Evolutionary conservation across 2,329 filamentous ascomycete species (phyloP).

Genomic region (Aspergillus sp.): DNA sequence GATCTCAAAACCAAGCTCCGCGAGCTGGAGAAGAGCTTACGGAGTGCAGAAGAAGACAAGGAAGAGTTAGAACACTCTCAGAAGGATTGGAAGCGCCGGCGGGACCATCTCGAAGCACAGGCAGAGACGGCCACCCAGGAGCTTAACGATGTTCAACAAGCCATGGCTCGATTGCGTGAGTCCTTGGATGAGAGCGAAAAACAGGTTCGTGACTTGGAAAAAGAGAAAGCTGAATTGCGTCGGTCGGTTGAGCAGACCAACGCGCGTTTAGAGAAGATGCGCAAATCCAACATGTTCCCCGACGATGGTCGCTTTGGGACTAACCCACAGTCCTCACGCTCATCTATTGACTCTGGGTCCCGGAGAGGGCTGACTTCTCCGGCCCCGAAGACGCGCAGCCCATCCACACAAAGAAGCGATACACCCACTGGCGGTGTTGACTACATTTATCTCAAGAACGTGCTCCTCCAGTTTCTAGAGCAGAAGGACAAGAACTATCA

Average conservation of each 20-base stretch:
- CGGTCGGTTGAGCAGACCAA: conserved; percentile 76
- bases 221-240: conserved; percentile 73
- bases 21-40: conserved; percentile 77
- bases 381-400: conserved; percentile 37
- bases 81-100: conserved; percentile 70
- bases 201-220: conserved; percentile 79
- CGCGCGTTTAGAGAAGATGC: conserved; percentile 73
- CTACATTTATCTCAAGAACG: conserved; percentile 66
- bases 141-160: conserved; percentile 69
- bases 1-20: conserved; percentile 77
- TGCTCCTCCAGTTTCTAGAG: conserved; percentile 65
- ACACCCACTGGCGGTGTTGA: conserved; percentile 49
- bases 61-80: conserved; percentile 75
- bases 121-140: conserved; percentile 71
- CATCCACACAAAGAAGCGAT: conserved; percentile 35
- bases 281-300: conserved; percentile 61
- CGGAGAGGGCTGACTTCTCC: conserved; percentile 50
- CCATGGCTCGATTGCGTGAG: conserved; percentile 74
- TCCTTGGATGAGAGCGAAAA: conserved; percentile 85
- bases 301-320: conserved; percentile 58
- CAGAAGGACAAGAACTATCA: conserved; percentile 68
- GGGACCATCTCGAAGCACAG: conserved; percentile 72
- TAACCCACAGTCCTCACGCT: conserved; percentile 52
- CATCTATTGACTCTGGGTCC: conserved; percentile 57
- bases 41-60: conserved; percentile 69